Percentiles rank a stretch among this genome's conserved stretches.
These are phyloP conservation scores for Apophysomyces trapeziformis DNA, from an alignment of 371 early-diverging fungal genomes.

Conservation along the genomic window DNA sequence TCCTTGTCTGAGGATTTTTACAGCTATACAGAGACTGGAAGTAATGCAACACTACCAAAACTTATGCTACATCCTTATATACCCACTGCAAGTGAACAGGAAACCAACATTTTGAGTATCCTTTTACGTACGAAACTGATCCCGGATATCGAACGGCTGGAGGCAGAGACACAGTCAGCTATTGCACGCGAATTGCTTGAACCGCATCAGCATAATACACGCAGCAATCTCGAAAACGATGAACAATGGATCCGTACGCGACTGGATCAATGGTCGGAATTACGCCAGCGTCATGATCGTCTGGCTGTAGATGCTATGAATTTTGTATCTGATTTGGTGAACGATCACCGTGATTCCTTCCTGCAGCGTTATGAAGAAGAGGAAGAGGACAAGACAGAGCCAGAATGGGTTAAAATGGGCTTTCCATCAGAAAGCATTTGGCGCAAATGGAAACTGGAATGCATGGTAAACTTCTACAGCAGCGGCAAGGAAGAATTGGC, in stretches of 20 bases:
- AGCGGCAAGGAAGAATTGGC: conserved; percentile 49
- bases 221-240: conserved; percentile 27
- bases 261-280: conserved; percentile 38
- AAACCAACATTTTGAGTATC: conserved; percentile 62
- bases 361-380: conserved; percentile 37
- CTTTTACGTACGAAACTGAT: conserved; percentile 67
- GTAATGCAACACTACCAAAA: conserved; percentile 51
- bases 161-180: conserved; percentile 56
- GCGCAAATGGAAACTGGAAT: conserved; percentile 53
- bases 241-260: conserved; percentile 37
- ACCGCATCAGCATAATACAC: conserved; percentile 10
- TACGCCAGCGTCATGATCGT: conserved; percentile 46
- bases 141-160: conserved; percentile 66
- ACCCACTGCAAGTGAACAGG: conserved; percentile 60
- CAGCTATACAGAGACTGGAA: conserved; percentile 43
- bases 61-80: conserved; percentile 65
- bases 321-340: conserved; percentile 35
- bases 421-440: conserved; percentile 47
- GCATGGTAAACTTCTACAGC: conserved; percentile 52
- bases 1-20: conserved; percentile 57
- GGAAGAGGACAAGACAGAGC: conserved; percentile 30
- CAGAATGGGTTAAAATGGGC: conserved; percentile 51
- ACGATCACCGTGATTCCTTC: conserved; percentile 41
- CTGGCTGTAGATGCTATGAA: conserved; percentile 39
- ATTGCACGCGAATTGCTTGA: conserved; percentile 43